phyloP scores from a whole-genome alignment of 352 stramenopile genomes.

The Thalassiosira livingstoniorum region DNA sequence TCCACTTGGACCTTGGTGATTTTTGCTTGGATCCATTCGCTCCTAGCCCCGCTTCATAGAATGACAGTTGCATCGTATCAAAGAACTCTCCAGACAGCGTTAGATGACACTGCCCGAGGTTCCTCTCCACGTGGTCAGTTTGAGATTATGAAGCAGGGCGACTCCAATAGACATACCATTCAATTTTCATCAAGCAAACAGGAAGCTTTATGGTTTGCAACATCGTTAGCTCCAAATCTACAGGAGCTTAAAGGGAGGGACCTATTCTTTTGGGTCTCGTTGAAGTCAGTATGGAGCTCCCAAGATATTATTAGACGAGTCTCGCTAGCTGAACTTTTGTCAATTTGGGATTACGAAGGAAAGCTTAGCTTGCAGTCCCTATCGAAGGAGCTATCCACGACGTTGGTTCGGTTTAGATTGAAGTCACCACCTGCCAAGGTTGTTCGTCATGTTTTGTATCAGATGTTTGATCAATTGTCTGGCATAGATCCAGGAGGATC shows the following conservation, averaged over 20 bases:
- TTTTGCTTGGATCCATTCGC: not conserved
- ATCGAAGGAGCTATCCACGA: not conserved
- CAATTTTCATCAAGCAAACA: too few relatives aligned
- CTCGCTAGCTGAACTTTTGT: slow-evolving; percentile 1
- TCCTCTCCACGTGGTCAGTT: too few relatives aligned
- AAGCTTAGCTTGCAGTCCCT: not conserved
- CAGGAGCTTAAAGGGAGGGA: too few relatives aligned
- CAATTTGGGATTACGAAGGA: slow-evolving; percentile 10
- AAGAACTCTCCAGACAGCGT: slow-evolving; percentile 2
- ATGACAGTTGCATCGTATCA: slow-evolving; percentile 23
- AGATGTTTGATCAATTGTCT: not conserved
- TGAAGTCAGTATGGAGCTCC: not conserved
- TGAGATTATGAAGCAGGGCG: too few relatives aligned
- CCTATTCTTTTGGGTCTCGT: slow-evolving; percentile 18
- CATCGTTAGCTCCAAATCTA: too few relatives aligned
- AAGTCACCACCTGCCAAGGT: slow-evolving; percentile 31
- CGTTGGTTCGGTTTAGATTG: not conserved
- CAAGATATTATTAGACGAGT: not conserved
- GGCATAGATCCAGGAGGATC: not conserved
- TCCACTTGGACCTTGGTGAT: not conserved
- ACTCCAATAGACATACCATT: too few relatives aligned
- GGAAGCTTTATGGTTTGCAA: too few relatives aligned
- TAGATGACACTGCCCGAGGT: slow-evolving; percentile 18
- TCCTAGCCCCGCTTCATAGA: not conserved
- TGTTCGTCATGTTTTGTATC: not conserved